Evolutionary conservation across 2,329 filamentous ascomycete genomes (phyloP).

Genomic region (Trichocomaceae sp.): DNA sequence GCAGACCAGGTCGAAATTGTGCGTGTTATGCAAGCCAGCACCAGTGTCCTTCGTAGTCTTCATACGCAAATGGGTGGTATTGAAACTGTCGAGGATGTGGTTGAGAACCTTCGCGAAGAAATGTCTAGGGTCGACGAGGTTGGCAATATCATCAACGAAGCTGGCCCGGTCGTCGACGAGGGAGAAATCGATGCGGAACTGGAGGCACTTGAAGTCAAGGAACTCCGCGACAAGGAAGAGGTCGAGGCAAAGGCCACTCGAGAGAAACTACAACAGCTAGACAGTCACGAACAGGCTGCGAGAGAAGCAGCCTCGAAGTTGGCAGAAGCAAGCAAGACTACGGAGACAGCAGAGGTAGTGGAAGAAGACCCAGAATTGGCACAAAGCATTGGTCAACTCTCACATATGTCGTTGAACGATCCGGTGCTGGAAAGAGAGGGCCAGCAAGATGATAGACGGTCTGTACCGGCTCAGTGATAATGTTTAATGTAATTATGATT

Average conservation of each 20-base stretch:
- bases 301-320: constrained; percentile 31
- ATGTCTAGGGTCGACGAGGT: constrained; percentile 81
- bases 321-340: constrained; percentile 20
- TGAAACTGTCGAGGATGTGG: constrained; percentile 66
- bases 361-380: constrained; percentile 20
- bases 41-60: constrained; percentile 63
- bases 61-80: constrained; percentile 72
- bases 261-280: constrained; percentile 44
- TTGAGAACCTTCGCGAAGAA: constrained; percentile 69
- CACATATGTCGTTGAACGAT: constrained; percentile 34
- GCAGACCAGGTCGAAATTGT: constrained; percentile 78
- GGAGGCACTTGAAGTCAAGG: constrained; percentile 62
- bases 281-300: constrained; percentile 37
- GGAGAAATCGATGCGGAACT: constrained; percentile 82
- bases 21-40: constrained; percentile 71
- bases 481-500: neutral
- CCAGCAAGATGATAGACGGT: neutral
- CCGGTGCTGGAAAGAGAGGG: neutral
- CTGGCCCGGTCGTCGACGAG: constrained; percentile 60
- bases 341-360: constrained; percentile 21
- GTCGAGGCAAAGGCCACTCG: constrained; percentile 46
- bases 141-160: constrained; percentile 66
- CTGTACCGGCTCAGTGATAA: constrained; percentile 9
- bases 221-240: constrained; percentile 42
- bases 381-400: constrained; percentile 34